Base-by-base conservation (phyloP, 192 early-diverging fungal species). In the Pilobolus umbonatus region DNA sequence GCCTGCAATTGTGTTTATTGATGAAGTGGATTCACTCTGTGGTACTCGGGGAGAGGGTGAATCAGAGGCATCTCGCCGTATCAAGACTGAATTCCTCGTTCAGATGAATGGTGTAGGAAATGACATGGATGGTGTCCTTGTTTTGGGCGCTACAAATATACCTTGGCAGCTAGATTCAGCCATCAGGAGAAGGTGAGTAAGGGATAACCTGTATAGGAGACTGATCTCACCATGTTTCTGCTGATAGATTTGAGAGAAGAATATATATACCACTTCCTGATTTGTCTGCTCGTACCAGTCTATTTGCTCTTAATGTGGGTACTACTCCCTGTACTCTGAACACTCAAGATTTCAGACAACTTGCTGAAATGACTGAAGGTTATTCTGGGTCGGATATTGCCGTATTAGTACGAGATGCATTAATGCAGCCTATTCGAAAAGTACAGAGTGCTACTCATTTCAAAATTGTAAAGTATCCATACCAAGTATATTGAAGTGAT, bases 81-180 rank as follows among this genome's bases (percentile, higher is more conserved):
- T 98, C 75, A 98, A 98, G 72, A 98, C 96, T 0, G 96, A 98
- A 76, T 92, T 98, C 45, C 77, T 98, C 6, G 95, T 98, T 47
- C 96, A 98, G 69, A 98, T 98, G 96, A 93, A 98, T 55, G 96
- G 96, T 56, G 96, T 96, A 8, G 94, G 94, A 22, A 90, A 96
- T 64, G 95, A 96, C 66, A 92, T 88, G 75, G 87, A 82, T 29
- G 94, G 94, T n/a, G 86, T 99, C 6, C 75, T 99, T 48, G 94
- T 99, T 4, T 75, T 98, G 34, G 96, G 92, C 1, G 96, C 95
- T 6, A 98, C 94, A 3, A 99, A 98, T 73, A 94, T 94, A 26
- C 96, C 95, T 31, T 99, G 94, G 96, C 85, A 91, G 32, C 72
- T 99, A 46, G 96, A 98, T 76, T 62, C 79, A 21, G 95, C 95